These are phyloP conservation scores for Aureobasidium lini DNA, from an alignment of 2,329 filamentous ascomycete species.

Conservation along the genomic window DNA sequence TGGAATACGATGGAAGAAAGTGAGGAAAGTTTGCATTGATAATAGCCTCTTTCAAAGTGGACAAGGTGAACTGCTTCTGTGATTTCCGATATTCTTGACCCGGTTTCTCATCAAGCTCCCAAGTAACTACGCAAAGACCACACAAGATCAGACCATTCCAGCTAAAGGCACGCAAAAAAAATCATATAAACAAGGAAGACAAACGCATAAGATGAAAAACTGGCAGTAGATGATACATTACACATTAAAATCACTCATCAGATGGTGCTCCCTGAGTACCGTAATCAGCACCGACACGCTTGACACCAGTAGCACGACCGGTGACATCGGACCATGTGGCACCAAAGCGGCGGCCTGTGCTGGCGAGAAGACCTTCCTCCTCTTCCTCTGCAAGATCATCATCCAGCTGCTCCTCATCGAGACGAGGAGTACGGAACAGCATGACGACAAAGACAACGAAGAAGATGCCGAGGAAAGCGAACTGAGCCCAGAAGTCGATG, in stretches of 20 bases:
- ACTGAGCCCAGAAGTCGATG: slow-evolving; percentile 94
- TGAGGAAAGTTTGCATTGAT: too few species aligned
- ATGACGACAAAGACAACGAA: slow-evolving; percentile 71
- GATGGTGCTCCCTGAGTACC: slow-evolving; percentile 17
- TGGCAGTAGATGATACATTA: not conserved
- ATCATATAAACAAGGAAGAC: not conserved
- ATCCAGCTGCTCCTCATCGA: slow-evolving; percentile 71
- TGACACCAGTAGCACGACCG: slow-evolving; percentile 42
- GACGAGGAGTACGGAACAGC: slow-evolving; percentile 69
- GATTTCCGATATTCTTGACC: too few species aligned
- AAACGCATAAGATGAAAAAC: not conserved
- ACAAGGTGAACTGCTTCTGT: too few species aligned
- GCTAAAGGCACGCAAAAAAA: not conserved
- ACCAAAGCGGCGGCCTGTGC: slow-evolving; percentile 71
- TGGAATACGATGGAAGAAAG: too few species aligned
- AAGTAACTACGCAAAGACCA: too few species aligned
- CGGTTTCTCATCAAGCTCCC: too few species aligned
- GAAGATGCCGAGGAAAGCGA: slow-evolving; percentile 76
- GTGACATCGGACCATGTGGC: slow-evolving; percentile 87
- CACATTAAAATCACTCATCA: not conserved
- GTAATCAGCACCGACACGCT: slow-evolving; percentile 22
- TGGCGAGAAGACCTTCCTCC: slow-evolving; percentile 84
- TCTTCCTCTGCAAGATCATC: slow-evolving; percentile 87
- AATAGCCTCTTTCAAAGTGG: not conserved
- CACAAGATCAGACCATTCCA: not conserved